Conservation (phyloP, 1,139 yeast genomes). For the Hansenula anomala region DNA sequence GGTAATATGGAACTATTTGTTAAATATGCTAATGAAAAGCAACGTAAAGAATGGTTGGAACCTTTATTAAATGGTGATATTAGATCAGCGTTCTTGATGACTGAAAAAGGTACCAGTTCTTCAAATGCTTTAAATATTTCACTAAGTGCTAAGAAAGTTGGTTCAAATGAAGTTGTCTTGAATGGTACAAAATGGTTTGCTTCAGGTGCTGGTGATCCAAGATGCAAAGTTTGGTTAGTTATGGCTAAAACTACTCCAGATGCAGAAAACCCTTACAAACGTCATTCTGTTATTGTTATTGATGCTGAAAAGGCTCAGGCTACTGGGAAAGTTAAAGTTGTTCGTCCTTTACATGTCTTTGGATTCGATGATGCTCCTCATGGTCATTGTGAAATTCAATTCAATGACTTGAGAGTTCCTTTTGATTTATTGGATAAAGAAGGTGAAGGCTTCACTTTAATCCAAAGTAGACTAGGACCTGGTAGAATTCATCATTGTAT, state of each 20-base stretch:
- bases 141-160: slow-evolving; percentile 35
- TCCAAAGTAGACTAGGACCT: slow-evolving; percentile 69
- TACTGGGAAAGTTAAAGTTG: slow-evolving; percentile 45
- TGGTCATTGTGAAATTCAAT: slow-evolving; percentile 63
- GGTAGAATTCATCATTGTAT: slow-evolving; percentile 75
- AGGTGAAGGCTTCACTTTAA: slow-evolving; percentile 64
- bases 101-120: slow-evolving; percentile 62
- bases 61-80: slow-evolving; percentile 58
- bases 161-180: slow-evolving; percentile 48
- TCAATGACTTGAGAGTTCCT: slow-evolving; percentile 48
- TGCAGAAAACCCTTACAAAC: slow-evolving; percentile 36
- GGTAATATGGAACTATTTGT: slow-evolving; percentile 72
- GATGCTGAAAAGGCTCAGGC: slow-evolving; percentile 49
- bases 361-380: slow-evolving; percentile 75
- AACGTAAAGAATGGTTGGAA: slow-evolving; percentile 47
- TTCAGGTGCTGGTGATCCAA: slow-evolving; percentile 72
- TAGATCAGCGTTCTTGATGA: slow-evolving; percentile 68
- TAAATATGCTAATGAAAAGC: slow-evolving; percentile 49
- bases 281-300: slow-evolving; percentile 57
- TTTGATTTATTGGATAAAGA: slow-evolving; percentile 41
- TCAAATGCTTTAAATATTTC: slow-evolving; percentile 67
- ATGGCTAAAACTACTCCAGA: slow-evolving; percentile 56
- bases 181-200: slow-evolving; percentile 76
- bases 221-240: slow-evolving; percentile 57
- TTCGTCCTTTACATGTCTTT: slow-evolving; percentile 54